A percentile compares a stretch with the other conserved stretches of the same genome.
phyloP scores from a whole-genome alignment of 106 monocot genomes.

The Ottelia alismoides region DNA sequence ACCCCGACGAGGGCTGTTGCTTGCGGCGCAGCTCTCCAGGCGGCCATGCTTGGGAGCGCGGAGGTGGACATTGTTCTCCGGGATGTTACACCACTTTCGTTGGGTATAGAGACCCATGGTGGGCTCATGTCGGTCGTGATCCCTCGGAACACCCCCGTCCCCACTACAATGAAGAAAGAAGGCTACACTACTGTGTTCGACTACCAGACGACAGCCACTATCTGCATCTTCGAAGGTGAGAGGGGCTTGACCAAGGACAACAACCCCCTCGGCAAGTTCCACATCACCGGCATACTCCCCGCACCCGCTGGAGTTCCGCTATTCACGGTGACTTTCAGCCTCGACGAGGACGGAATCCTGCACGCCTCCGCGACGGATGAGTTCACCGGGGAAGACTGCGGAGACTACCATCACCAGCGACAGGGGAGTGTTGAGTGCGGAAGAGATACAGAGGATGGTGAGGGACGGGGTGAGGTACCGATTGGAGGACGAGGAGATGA shows the following conservation, averaged over 20 bases:
- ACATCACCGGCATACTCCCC: constrained; percentile 49
- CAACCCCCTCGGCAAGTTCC: too few species aligned
- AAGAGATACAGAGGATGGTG: too few species aligned
- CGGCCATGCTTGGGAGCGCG: constrained; percentile 26
- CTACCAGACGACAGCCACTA: constrained; percentile 1
- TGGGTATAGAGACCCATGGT: constrained; percentile 2
- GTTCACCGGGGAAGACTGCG: constrained; percentile 29
- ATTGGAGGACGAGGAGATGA: too few species aligned
- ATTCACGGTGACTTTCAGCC: constrained; percentile 37
- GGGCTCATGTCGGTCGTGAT: constrained; percentile 7
- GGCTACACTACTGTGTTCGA: constrained; percentile 2
- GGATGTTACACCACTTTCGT: constrained; percentile 3
- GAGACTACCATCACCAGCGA: too few species aligned
- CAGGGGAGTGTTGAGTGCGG: too few species aligned
- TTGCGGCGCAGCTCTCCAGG: constrained; percentile 41
- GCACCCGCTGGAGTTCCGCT: too few species aligned
- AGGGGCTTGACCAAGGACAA: constrained; percentile 23
- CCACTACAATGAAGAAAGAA: constrained; percentile 16
- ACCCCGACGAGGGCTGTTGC: constrained; percentile 43
- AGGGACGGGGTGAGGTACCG: too few species aligned
- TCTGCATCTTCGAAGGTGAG: constrained; percentile 7
- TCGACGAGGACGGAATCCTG: constrained; percentile 50
- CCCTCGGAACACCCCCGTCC: constrained; percentile 6
- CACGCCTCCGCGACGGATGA: constrained; percentile 54
- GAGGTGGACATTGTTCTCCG: constrained; percentile 3